A percentile compares a stretch with the other conserved stretches of the same genome.
phyloP scores from a whole-genome alignment of 1,284 basidiomycete genomes.

The Ustilago curta region DNA sequence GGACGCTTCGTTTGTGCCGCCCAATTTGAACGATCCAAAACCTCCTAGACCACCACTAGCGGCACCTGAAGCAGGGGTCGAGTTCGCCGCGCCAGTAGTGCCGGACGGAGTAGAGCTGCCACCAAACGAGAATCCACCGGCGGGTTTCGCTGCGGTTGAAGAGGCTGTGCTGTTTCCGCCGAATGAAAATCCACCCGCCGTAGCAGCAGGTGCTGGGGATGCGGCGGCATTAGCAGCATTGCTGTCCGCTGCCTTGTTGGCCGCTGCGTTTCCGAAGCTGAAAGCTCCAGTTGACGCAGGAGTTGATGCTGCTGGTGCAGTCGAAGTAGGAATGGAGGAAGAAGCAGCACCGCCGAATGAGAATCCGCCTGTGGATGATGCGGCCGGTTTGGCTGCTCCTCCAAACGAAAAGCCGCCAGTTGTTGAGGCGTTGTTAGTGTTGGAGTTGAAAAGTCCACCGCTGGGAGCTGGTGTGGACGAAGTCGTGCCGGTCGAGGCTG shows the following conservation, averaged over 20 bases:
- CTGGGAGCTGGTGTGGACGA: slow-evolving; percentile 13
- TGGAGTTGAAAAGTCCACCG: slow-evolving; percentile 34
- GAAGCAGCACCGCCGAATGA: slow-evolving; percentile 46
- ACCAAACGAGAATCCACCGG: slow-evolving; percentile 47
- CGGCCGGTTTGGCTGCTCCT: slow-evolving; percentile 39
- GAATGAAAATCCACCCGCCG: slow-evolving; percentile 50
- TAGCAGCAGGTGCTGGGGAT: slow-evolving; percentile 34
- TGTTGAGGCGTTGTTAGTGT: slow-evolving; percentile 10
- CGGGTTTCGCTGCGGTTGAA: slow-evolving; percentile 36
- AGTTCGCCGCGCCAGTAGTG: slow-evolving; percentile 11
- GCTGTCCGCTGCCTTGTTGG: slow-evolving; percentile 24
- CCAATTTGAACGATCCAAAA: slow-evolving; percentile 40
- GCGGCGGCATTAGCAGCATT: slow-evolving; percentile 10
- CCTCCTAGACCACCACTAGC: slow-evolving; percentile 27
- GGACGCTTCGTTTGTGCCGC: slow-evolving; percentile 21
- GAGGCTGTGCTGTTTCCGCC: slow-evolving; percentile 22
- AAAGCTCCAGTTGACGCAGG: slow-evolving; percentile 34
- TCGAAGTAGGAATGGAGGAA: slow-evolving; percentile 37
- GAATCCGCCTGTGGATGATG: slow-evolving; percentile 47
- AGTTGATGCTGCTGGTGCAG: slow-evolving; percentile 8
- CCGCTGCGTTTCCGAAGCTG: slow-evolving; percentile 34
- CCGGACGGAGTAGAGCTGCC: slow-evolving; percentile 28
- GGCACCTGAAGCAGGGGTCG: slow-evolving; percentile 27
- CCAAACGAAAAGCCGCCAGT: slow-evolving; percentile 49
- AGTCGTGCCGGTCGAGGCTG: slow-evolving; percentile 4